phyloP scores from a whole-genome alignment of 2,329 filamentous ascomycete species.

The Fusarium napiforme region DNA sequence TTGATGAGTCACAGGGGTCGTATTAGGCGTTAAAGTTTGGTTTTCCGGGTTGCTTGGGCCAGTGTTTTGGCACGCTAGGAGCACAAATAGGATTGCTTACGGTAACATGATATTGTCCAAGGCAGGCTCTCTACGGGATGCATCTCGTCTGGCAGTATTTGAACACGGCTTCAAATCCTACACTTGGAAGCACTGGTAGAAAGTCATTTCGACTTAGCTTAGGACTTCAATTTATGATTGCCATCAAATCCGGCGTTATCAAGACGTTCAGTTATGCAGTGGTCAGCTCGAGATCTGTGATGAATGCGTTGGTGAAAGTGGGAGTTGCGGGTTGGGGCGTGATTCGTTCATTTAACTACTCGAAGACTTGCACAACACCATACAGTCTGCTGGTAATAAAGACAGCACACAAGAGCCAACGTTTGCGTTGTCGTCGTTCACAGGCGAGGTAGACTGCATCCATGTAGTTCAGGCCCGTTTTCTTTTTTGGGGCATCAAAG shows the following conservation, averaged over 20 bases:
- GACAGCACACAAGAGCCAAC: neutral
- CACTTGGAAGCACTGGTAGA: neutral
- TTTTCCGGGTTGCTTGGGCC: constrained; percentile 36
- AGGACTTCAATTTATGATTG: constrained; percentile 12
- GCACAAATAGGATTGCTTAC: constrained; percentile 11
- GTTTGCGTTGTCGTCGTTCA: constrained; percentile 16
- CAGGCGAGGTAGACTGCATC: constrained; percentile 14
- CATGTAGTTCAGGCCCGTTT: constrained; percentile 39
- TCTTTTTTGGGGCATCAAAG: constrained; percentile 48
- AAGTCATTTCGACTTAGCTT: neutral
- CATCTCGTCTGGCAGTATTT: constrained; percentile 10
- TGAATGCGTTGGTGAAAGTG: neutral
- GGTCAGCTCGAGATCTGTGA: neutral
- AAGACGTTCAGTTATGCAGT: neutral
- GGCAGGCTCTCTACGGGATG: constrained; percentile 9
- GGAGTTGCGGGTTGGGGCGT: neutral
- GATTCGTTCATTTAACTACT: constrained; percentile 14
- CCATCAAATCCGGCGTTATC: neutral
- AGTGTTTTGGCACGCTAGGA: constrained; percentile 31
- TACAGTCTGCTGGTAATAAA: neutral
- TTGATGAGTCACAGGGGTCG: constrained; percentile 27
- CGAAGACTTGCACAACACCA: neutral
- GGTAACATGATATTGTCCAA: neutral
- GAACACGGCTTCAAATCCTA: constrained; percentile 14
- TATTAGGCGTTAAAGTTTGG: constrained; percentile 41